A percentile compares a stretch with the other conserved stretches of the same genome.
phyloP scores from a whole-genome alignment of 768 basidiomycete genomes.

The Serendipita indica region DNA sequence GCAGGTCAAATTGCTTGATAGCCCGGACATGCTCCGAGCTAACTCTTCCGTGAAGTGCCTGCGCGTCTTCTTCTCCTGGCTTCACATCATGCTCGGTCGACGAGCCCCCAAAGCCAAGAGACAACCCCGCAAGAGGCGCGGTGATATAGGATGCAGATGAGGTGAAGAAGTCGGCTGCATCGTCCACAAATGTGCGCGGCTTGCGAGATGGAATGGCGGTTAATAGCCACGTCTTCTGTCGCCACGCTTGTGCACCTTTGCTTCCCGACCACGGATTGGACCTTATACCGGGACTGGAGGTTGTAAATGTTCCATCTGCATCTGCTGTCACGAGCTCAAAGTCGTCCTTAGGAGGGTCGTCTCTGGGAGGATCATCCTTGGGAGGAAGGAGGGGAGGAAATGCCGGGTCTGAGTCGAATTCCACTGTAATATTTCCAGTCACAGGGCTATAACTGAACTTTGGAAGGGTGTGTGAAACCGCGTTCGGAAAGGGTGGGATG shows the following conservation, averaged over 20 bases:
- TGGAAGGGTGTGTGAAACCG: slow-evolving; percentile 58
- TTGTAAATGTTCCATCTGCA: no score
- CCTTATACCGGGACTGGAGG: not conserved
- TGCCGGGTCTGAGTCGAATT: slow-evolving; percentile 48
- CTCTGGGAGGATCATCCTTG: not conserved
- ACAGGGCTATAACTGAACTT: slow-evolving; percentile 43
- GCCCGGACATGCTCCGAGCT: slow-evolving; percentile 4
- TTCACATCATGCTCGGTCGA: not conserved
- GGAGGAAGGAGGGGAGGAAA: slow-evolving; percentile 31
- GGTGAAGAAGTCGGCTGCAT: slow-evolving; percentile 47
- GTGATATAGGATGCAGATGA: slow-evolving; percentile 37
- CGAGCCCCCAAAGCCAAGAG: slow-evolving; percentile 11
- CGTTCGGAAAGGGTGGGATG: slow-evolving; percentile 63
- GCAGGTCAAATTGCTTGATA: slow-evolving; percentile 42
- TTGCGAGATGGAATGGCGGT: slow-evolving; percentile 51
- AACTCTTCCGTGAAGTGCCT: not conserved
- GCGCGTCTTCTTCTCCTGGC: not conserved
- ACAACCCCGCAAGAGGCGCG: slow-evolving; percentile 41
- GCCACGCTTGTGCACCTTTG: slow-evolving; percentile 35
- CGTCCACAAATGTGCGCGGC: slow-evolving; percentile 53
- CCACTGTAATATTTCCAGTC: slow-evolving; percentile 44
- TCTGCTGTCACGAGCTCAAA: not conserved
- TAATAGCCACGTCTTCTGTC: slow-evolving; percentile 43
- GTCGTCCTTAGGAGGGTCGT: not conserved
- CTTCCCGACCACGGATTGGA: slow-evolving; percentile 10